Percentiles rank a stretch among this genome's conserved stretches.
Conservation (phyloP, 495 filamentous ascomycete species). For the Hypoxylon perforatum region DNA sequence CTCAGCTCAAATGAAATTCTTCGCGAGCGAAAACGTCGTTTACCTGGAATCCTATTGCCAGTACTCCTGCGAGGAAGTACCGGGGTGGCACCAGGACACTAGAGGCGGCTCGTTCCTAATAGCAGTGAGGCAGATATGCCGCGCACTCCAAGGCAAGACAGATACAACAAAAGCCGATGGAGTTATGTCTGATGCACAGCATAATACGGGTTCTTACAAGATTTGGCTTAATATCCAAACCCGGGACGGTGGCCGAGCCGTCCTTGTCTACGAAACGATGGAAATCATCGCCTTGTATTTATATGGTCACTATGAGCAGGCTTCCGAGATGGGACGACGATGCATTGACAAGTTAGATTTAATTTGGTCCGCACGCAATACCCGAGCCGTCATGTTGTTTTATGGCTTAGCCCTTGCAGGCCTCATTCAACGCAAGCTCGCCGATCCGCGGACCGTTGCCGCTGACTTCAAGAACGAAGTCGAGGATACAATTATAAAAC, state of each 20-base stretch:
- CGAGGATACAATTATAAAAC: constrained; percentile 64
- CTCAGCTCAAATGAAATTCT: constrained; percentile 75
- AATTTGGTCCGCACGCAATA: constrained; percentile 79
- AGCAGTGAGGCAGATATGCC: constrained; percentile 75
- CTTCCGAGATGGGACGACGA: constrained; percentile 72
- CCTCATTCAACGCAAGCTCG: constrained; percentile 68
- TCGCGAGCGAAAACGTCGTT: constrained; percentile 76
- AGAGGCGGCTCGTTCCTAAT: constrained; percentile 81
- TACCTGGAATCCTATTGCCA: constrained; percentile 80
- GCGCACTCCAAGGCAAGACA: constrained; percentile 88
- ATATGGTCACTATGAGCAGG: constrained; percentile 78
- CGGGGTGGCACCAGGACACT: constrained; percentile 78
- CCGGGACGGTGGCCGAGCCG: constrained; percentile 61
- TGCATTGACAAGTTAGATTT: constrained; percentile 67
- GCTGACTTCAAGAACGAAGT: constrained; percentile 63
- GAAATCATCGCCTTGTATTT: constrained; percentile 78
- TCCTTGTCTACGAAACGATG: constrained; percentile 77
- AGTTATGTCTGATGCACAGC: constrained; percentile 78
- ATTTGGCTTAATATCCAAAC: constrained; percentile 58
- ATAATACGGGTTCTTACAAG: constrained; percentile 73
- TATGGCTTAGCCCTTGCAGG: constrained; percentile 77
- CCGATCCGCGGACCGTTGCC: constrained; percentile 60
- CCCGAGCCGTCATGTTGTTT: constrained; percentile 70
- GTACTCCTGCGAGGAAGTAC: constrained; percentile 79
- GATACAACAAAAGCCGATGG: constrained; percentile 62